Evolutionary conservation across 2,329 filamentous ascomycete species (phyloP).

Genomic region (Alternaria ethzedia): DNA sequence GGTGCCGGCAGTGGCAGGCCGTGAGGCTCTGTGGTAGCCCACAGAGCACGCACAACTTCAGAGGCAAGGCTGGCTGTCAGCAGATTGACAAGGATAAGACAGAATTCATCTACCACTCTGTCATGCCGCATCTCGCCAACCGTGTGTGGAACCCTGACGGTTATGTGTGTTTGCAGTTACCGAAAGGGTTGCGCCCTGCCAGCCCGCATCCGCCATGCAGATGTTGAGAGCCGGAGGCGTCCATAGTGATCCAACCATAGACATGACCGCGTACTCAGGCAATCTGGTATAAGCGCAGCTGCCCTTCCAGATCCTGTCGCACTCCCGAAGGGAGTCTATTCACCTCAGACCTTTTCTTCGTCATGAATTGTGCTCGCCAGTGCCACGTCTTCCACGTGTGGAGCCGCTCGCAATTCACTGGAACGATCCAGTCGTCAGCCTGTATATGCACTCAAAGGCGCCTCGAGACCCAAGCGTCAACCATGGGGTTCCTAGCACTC

Average conservation of each 20-base stretch:
- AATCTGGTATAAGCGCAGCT: neutral
- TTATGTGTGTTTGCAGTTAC: neutral
- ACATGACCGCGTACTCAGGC: no score
- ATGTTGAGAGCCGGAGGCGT: neutral
- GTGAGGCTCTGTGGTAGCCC: neutral
- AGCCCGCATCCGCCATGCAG: neutral
- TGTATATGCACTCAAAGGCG: neutral
- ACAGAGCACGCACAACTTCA: neutral
- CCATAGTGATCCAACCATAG: neutral
- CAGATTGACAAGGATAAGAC: neutral
- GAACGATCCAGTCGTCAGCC: neutral
- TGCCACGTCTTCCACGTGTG: neutral
- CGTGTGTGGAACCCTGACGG: neutral
- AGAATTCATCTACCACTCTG: neutral
- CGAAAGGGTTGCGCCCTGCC: neutral
- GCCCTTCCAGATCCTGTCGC: neutral
- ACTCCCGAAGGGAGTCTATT: neutral
- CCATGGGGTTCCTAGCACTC: neutral
- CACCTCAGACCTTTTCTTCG: neutral
- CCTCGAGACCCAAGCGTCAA: rapidly evolving
- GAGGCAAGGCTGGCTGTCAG: neutral
- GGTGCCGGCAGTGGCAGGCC: neutral
- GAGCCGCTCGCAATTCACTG: neutral
- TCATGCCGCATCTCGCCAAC: neutral
- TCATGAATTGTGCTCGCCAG: neutral